Conservation (phyloP, 768 basidiomycete genomes). For the Antrodiella citrinella region DNA sequence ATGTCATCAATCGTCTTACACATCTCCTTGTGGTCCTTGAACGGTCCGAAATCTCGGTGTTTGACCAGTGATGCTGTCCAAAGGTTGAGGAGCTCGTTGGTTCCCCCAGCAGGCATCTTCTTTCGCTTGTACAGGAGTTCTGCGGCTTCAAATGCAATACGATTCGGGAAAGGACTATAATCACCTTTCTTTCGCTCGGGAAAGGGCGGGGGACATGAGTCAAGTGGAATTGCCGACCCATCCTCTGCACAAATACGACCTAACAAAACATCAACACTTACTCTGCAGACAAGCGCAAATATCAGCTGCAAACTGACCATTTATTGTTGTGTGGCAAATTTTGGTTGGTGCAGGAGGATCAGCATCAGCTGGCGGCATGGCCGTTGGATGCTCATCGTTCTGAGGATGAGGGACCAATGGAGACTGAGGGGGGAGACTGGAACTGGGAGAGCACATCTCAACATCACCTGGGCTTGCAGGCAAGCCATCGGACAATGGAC, state of each 20-base stretch:
- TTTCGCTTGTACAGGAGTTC: conserved; percentile 9
- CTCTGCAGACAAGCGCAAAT: too few relatives aligned
- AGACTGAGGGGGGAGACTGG: too few relatives aligned
- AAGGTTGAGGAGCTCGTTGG: conserved; percentile 18
- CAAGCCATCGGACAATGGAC: too few relatives aligned
- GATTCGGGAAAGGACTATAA: conserved; percentile 11
- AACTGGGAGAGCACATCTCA: too few relatives aligned
- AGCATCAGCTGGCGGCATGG: too few relatives aligned
- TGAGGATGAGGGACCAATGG: too few relatives aligned
- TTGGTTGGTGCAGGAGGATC: too few relatives aligned
- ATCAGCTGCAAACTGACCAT: too few relatives aligned
- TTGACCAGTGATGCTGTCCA: conserved; percentile 7
- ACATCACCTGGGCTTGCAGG: too few relatives aligned
- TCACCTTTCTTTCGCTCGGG: neutral
- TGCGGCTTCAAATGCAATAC: conserved; percentile 13
- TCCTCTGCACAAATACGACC: too few relatives aligned
- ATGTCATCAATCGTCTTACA: conserved; percentile 28
- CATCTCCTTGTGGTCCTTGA: conserved; percentile 23
- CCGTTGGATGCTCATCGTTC: too few relatives aligned
- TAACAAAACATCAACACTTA: too few relatives aligned
- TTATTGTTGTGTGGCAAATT: neutral
- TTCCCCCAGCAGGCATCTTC: conserved; percentile 9
- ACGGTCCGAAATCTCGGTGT: conserved; percentile 13
- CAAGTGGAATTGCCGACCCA: neutral
- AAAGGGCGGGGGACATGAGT: neutral